Percentiles rank a stretch among this genome's conserved stretches.
These are phyloP conservation scores for Cystobasidium pallidum DNA, from an alignment of 1,284 basidiomycete genomes.

Conservation along the genomic window DNA sequence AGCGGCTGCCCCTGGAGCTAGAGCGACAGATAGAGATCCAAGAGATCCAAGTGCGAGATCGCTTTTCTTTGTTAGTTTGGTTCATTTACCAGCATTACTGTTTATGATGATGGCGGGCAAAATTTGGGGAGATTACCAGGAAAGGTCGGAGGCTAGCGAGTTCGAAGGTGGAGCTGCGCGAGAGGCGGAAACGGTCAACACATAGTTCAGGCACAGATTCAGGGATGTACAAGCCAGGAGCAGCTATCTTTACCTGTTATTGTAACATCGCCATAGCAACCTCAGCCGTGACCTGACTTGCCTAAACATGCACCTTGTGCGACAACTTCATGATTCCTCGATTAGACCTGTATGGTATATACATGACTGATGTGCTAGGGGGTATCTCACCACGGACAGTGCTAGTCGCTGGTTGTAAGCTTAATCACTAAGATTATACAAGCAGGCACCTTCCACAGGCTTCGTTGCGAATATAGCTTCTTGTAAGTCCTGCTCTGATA, in stretches of 20 bases:
- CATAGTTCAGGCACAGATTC: background rate
- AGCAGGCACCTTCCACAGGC: conserved; percentile 72
- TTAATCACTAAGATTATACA: conserved; percentile 30
- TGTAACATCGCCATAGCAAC: no score
- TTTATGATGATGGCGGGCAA: conserved; percentile 95
- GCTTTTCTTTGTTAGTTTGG: conserved; percentile 81
- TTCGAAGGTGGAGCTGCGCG: no score
- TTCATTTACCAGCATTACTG: conserved; percentile 88
- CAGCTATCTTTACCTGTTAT: no score
- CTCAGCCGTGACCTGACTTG: no score
- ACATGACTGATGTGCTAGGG: no score
- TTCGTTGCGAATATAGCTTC: conserved; percentile 82
- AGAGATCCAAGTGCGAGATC: conserved; percentile 75
- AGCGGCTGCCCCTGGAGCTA: conserved; percentile 45
- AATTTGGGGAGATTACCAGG: conserved; percentile 61
- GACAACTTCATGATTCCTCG: no score
- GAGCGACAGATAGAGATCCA: conserved; percentile 45
- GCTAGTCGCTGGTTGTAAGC: no score
- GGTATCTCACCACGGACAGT: no score
- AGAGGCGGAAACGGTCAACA: background rate
- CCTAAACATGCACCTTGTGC: no score
- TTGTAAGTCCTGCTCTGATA: conserved; percentile 66
- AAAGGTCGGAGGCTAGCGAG: conserved; percentile 12
- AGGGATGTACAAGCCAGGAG: no score
- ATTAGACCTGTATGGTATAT: no score